Evolutionary conservation across 495 filamentous ascomycete species (phyloP).

Genomic region (Entonaema liquescens): DNA sequence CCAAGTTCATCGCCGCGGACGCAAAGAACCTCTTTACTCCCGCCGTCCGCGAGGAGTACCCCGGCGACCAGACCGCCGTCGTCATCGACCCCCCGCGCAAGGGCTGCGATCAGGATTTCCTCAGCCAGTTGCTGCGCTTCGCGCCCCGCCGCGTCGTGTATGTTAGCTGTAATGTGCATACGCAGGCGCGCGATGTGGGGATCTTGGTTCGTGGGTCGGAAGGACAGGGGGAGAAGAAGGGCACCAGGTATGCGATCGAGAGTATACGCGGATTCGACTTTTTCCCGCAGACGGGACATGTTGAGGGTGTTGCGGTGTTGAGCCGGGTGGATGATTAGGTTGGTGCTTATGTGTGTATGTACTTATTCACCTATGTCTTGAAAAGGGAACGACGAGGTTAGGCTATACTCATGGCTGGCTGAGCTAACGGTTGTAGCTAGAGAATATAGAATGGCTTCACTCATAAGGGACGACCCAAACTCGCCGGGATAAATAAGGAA

Average conservation of each 20-base stretch:
- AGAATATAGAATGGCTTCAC: too few species aligned
- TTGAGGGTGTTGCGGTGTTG: constrained; percentile 91
- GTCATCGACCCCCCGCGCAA: constrained; percentile 95
- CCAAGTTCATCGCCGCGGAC: constrained; percentile 84
- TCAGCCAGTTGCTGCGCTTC: constrained; percentile 79
- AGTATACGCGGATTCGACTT: constrained; percentile 95
- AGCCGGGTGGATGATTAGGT: constrained; percentile 55
- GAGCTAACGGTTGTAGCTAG: too few species aligned
- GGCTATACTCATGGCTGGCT: background rate
- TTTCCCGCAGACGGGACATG: constrained; percentile 97
- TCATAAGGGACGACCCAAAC: too few species aligned
- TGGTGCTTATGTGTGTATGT: background rate
- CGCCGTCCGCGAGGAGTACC: constrained; percentile 69
- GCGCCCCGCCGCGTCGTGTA: constrained; percentile 84
- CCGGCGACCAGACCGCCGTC: constrained; percentile 81
- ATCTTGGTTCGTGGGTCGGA: constrained; percentile 73
- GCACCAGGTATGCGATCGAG: constrained; percentile 83
- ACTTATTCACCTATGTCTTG: background rate
- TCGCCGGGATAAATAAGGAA: background rate
- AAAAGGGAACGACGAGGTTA: background rate
- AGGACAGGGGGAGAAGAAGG: constrained; percentile 50
- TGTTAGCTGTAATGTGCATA: constrained; percentile 97
- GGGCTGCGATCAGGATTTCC: constrained; percentile 87
- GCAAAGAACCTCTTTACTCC: constrained; percentile 81
- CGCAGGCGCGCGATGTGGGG: constrained; percentile 92